Evolutionary conservation across 2,329 filamentous ascomycete species (phyloP), one percentile per base, ranked within the genome.

Genomic region (Penicillium sp.): DNA sequence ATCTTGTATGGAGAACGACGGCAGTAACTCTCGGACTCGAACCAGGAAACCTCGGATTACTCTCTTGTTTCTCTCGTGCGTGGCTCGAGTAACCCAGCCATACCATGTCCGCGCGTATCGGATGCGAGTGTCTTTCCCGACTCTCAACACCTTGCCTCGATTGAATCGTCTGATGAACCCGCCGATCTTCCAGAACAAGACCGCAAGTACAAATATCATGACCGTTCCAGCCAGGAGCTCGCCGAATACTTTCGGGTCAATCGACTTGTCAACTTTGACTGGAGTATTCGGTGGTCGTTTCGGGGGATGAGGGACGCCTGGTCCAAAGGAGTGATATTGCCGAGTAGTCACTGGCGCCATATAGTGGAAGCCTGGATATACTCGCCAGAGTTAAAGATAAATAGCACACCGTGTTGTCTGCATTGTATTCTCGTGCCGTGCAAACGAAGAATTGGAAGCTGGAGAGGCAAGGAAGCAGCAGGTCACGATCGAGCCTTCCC

Each of bases 51-150:
- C 55, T 13, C 54, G 55, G 27, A 66, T 53, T 3, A 56, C 31
- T 7, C 51, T 27, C 46, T 66, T 70, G 27, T 63, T 63, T 7
- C 56, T 50, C 35, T 70, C 57, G 22, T 71, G 64, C 5, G 54
- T 61, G n/a, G 66, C 50, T 11, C 63, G 43, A 2, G 65, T 57
- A 12, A 72, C 59, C 71, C 71, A 74, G 29, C 71, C 71, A 49
- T 73, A 72, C 71, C 71, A 74, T 11, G 70, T 72, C 35, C 64
- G 70, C 19, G 64, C 64, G 51, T 71, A 72, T 12, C 68, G 67
- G 52, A 60, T 57, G 13, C 57, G 59, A 9, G 61, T 54, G 3
- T 53, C 42, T 50, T 67, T 72, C 19, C 66, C 67, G 44, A 52
- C 56, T 37, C 54, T 45, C 16, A 72, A 42, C 27, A 74, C 64